These are phyloP conservation scores for Populus nigra DNA, from an alignment of 345 rosid genomes.

Conservation along the genomic window DNA sequence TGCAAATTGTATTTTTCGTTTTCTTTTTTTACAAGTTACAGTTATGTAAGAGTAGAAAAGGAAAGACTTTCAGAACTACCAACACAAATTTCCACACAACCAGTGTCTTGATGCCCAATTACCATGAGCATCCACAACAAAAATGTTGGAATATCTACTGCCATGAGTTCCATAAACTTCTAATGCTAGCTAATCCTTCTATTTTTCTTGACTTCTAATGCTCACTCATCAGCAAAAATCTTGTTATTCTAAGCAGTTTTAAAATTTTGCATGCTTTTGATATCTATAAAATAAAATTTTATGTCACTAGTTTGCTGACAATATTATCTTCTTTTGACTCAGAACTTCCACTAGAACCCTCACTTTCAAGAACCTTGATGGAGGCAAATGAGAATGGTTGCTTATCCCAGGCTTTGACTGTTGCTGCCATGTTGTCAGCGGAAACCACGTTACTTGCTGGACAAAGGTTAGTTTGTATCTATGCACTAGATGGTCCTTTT, in stretches of 20 bases:
- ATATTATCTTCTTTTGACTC: constrained; percentile 22
- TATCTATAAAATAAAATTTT: too few species aligned
- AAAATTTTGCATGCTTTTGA: neutral
- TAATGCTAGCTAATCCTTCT: neutral
- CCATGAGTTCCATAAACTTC: neutral
- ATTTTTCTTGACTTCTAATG: neutral
- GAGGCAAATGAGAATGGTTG: constrained; percentile 84
- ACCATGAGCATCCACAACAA: neutral
- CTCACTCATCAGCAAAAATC: neutral
- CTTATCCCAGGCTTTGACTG: constrained; percentile 88
- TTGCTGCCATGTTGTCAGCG: constrained; percentile 92
- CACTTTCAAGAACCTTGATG: constrained; percentile 85
- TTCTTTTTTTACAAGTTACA: neutral
- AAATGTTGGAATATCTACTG: neutral
- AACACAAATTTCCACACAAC: neutral
- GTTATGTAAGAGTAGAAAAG: neutral
- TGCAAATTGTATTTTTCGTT: too few species aligned
- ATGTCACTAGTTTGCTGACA: too few species aligned
- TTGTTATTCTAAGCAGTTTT: neutral
- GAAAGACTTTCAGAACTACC: neutral
- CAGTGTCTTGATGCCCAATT: neutral
- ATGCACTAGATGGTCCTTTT: neutral
- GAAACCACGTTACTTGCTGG: constrained; percentile 79
- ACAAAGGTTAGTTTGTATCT: constrained; percentile 53
- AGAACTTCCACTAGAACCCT: constrained; percentile 97